Base-by-base conservation (phyloP, 139 green algal genomes). In the Coelastrella sp. region DNA sequence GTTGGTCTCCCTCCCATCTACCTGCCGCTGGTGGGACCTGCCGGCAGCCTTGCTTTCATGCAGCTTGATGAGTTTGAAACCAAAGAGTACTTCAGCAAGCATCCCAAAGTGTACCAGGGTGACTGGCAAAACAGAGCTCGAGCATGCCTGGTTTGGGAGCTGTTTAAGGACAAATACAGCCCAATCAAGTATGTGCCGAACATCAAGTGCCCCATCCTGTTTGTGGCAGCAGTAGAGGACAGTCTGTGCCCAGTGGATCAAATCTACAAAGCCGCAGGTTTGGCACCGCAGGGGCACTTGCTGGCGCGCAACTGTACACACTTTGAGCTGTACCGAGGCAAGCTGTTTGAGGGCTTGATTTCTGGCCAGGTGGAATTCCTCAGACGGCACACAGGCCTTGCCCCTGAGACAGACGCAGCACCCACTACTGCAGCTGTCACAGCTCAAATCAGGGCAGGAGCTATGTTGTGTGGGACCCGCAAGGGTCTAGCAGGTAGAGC, bases 1-100 rank as follows among this genome's bases (percentile, higher is more conserved):
- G 17, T 91, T 5, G 63, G 82, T 12, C 49, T 90, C 72, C 65
- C 75, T 4, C 74, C 87, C 3, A 59, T 75, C 12, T 93, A 91
- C 75, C 58, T 93, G 11, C 84, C 80, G 14, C 59, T 93, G 8
- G 87, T 83, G 6, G 91, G 87, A 6, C 80, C 87, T 22, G 60
- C 49, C 4, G 87, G 87, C 73, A 78, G 25, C 63, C 61, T 90
- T 10, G 87, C 91, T 7, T 85, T 93, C 61, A 93, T 93, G 91
- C 82, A 93, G 87, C 87, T 93, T 17, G 63, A 75, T 22, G 87
- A 90, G 25, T 87, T 87, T 65, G 91, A 93, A 27, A 87, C 87
- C 24, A 82, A 72, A n/a, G 79, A 87, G 35, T 93, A 91, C 75
- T 85, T 90, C 20, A 35, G 24, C 11, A 93, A 90, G 61, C 91